Conservation (phyloP, 371 early-diverging fungal species). For the Actinomortierella wolfii region DNA sequence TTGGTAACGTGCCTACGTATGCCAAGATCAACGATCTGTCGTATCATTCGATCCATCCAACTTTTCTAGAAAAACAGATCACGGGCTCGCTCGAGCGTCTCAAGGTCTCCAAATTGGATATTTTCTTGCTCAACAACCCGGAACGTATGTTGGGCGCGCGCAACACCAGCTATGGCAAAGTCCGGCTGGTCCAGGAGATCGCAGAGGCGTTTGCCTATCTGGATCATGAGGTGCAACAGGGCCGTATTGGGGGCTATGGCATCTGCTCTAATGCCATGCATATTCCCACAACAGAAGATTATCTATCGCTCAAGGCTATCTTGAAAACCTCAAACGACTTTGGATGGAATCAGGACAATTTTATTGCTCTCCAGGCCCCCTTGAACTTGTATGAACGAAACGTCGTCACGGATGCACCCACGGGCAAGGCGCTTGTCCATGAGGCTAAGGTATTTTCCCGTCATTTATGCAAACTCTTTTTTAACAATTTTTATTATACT, state of each 20-base stretch:
- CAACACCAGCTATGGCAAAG: conserved; percentile 29
- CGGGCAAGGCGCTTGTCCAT: conserved; percentile 54
- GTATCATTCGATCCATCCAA: conserved; percentile 71
- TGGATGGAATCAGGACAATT: conserved; percentile 50
- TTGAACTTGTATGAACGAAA: conserved; percentile 81
- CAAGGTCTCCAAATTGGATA: conserved; percentile 63
- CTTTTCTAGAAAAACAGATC: conserved; percentile 64
- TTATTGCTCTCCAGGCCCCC: conserved; percentile 71
- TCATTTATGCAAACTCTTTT: too few relatives aligned
- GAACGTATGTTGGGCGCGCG: conserved; percentile 73
- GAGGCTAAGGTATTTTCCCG: conserved; percentile 50
- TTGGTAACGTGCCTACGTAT: conserved; percentile 45
- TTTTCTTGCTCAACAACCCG: conserved; percentile 81
- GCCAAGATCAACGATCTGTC: conserved; percentile 58
- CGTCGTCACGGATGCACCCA: conserved; percentile 48
- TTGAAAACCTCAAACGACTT: conserved; percentile 43
- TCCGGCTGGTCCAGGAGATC: conserved; percentile 62
- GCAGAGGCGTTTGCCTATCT: conserved; percentile 63
- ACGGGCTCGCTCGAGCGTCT: conserved; percentile 63
- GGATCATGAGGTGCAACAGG: conserved; percentile 63
- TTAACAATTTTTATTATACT: too few relatives aligned
- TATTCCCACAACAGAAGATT: conserved; percentile 61
- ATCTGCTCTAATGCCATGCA: conserved; percentile 74
- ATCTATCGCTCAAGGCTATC: conserved; percentile 56
- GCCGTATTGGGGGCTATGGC: conserved; percentile 74